These are phyloP conservation scores for Sanguinoderma infundibulare DNA, from an alignment of 1,284 basidiomycete genomes.

Conservation along the genomic window DNA sequence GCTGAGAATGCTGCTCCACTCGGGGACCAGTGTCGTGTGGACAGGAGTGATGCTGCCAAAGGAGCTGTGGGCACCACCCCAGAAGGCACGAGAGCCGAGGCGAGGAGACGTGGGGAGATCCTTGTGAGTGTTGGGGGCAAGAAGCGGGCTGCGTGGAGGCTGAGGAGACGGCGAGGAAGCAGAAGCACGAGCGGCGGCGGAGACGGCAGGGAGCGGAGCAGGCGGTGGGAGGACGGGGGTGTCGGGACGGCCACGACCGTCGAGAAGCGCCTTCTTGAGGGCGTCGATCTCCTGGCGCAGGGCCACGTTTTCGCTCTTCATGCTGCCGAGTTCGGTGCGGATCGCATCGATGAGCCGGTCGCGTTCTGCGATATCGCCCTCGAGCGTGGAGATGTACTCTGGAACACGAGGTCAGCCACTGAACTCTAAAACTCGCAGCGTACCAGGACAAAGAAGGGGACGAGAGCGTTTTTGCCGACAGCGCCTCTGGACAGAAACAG, in stretches of 20 bases:
- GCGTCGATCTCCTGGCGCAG: slow-evolving; percentile 84
- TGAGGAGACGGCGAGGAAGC: slow-evolving; percentile 30
- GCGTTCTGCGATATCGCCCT: slow-evolving; percentile 92
- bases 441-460: not conserved
- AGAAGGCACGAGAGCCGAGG: slow-evolving; percentile 60
- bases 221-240: slow-evolving; percentile 50
- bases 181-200: slow-evolving; percentile 33
- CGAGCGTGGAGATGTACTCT: slow-evolving; percentile 94
- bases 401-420: slow-evolving; percentile 8
- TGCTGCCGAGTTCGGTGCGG: slow-evolving; percentile 81
- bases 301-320: slow-evolving; percentile 83
- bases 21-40: slow-evolving; percentile 83
- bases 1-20: slow-evolving; percentile 40
- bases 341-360: slow-evolving; percentile 91
- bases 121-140: slow-evolving; percentile 82
- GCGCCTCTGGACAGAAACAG: no score
- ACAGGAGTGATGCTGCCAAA: slow-evolving; percentile 81
- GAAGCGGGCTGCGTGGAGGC: slow-evolving; percentile 42
- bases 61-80: slow-evolving; percentile 67
- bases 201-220: slow-evolving; percentile 41
- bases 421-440: not conserved
- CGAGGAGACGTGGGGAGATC: slow-evolving; percentile 75
- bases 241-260: slow-evolving; percentile 50
- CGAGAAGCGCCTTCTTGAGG: slow-evolving; percentile 80
- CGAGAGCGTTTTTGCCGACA: no score